Percentiles rank a stretch among this genome's conserved stretches.
Conservation (phyloP, 139 green algal species). For the Micractinium conductrix region DNA sequence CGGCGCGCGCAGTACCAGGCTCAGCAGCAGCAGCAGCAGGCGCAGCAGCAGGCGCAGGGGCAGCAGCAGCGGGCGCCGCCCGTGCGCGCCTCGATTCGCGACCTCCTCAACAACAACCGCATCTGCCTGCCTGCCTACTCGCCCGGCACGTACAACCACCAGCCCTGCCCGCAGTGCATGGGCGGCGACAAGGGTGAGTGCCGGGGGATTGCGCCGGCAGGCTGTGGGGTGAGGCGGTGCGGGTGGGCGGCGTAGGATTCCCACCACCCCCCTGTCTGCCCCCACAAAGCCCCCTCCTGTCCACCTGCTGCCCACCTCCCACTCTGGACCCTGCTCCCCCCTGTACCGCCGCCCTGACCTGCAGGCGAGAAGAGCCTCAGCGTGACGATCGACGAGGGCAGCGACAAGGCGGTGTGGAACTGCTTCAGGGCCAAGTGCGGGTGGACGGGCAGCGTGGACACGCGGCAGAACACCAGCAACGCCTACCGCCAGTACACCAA, state of each 20-base stretch:
- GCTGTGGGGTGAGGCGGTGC: not conserved
- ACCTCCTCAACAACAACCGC: constrained; percentile 43
- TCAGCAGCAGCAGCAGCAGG: constrained; percentile 8
- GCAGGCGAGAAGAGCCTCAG: constrained; percentile 43
- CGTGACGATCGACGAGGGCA: constrained; percentile 55
- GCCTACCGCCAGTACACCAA: constrained; percentile 30
- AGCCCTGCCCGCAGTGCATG: constrained; percentile 57
- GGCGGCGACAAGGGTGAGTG: constrained; percentile 52
- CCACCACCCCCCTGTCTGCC: no score
- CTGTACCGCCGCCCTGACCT: not conserved
- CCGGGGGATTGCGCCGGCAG: not conserved
- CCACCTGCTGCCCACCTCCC: no score
- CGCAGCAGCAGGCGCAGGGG: constrained; percentile 2
- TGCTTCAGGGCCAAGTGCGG: constrained; percentile 75
- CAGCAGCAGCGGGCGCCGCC: not conserved
- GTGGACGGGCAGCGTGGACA: constrained; percentile 46
- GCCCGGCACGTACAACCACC: constrained; percentile 48
- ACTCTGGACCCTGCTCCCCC: no score
- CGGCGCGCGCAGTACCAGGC: constrained; percentile 1
- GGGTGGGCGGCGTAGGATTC: no score
- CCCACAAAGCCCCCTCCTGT: no score
- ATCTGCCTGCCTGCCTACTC: constrained; percentile 49
- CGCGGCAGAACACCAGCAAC: constrained; percentile 6
- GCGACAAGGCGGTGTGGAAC: constrained; percentile 56
- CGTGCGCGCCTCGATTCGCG: constrained; percentile 38